Base-by-base conservation (phyloP, 2,329 filamentous ascomycete species). In the Claviceps humidiphila region DNA sequence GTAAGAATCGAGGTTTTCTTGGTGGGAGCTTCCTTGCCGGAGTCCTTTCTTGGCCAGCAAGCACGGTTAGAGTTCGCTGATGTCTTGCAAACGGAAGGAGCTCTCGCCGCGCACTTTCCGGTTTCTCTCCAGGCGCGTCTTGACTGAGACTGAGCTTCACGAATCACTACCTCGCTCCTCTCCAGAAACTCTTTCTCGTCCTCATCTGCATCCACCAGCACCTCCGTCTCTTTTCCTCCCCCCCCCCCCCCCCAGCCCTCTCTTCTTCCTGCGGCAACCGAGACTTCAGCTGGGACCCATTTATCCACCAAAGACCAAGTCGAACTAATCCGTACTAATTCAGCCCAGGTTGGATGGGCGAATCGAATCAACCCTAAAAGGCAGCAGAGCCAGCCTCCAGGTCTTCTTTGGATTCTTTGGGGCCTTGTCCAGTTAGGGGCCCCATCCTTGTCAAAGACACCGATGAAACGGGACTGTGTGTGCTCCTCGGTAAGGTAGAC, bases 391-490 rank as follows among this genome's bases (percentile, higher is more conserved):
- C 47, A 34, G 9, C 30, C 30, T 34, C 30, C 30, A 34, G 9
- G 30, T 11, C 30, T 34, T 11, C 30, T 42, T 20, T 22, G 46
- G 22, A 38, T 45, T 22, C 42, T n/a, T 42, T 37, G 51, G 24
- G 11, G 43, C 47, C 42, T 17, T 43, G 51, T 30, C 51, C 30
- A 50, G 51, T 34, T 46, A 49, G 37, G 17, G 47, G 22, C 42
- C 11, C 13, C 17, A 53, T 47, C 49, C 52, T 16, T 14, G 49
- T 49, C 52, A 34, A 34, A 44, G 34, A 30, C 52, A 45, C 20
- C 30, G 39, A 53, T 48, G 48, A 50, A 53, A 48, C 30, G 44
- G 49, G 49, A 53, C 43, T 53, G 51, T 17, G 16, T 17, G 14
- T n/a, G n/a, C 16, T n/a, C 6, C 16, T 7, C 2, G n/a, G 14